Conservation (phyloP, 2,329 filamentous ascomycete species). For the Dothideomycetes sp. region DNA sequence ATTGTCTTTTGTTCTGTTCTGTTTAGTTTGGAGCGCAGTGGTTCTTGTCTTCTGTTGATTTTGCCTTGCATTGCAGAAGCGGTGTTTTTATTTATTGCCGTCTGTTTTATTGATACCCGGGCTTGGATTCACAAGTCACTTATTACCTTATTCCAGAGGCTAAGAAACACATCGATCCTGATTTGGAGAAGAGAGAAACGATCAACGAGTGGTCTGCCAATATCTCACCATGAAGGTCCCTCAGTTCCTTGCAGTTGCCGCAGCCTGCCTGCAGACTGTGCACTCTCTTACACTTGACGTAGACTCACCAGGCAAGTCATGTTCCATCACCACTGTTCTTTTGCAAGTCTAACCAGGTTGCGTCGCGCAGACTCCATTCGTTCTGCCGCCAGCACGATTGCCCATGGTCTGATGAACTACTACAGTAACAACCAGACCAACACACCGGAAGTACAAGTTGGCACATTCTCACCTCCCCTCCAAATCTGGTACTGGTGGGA, state of each 20-base stretch:
- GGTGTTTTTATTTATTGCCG: no score
- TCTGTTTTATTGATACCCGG: no score
- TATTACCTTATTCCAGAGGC: no score
- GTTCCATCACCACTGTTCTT: not conserved
- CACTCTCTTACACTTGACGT: constrained; percentile 6
- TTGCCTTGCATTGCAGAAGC: no score
- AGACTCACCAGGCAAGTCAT: constrained; percentile 1
- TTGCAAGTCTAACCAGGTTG: not conserved
- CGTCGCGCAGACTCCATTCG: constrained; percentile 19
- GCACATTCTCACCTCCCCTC: constrained; percentile 30
- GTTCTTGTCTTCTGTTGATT: no score
- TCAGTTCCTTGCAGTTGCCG: constrained; percentile 5
- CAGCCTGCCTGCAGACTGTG: constrained; percentile 7
- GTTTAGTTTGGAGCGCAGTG: no score
- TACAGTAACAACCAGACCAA: constrained; percentile 23
- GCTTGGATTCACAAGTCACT: no score
- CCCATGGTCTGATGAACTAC: constrained; percentile 21
- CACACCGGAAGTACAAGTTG: constrained; percentile 20
- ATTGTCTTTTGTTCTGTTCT: no score
- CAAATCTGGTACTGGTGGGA: constrained; percentile 33
- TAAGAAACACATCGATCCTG: no score
- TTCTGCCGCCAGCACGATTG: constrained; percentile 20
- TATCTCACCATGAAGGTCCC: constrained; percentile 3
- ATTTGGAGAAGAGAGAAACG: no score
- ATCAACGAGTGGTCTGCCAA: no score